These are phyloP conservation scores for Elsinoe arachidis DNA, from an alignment of 2,329 filamentous ascomycete species.

Conservation along the genomic window DNA sequence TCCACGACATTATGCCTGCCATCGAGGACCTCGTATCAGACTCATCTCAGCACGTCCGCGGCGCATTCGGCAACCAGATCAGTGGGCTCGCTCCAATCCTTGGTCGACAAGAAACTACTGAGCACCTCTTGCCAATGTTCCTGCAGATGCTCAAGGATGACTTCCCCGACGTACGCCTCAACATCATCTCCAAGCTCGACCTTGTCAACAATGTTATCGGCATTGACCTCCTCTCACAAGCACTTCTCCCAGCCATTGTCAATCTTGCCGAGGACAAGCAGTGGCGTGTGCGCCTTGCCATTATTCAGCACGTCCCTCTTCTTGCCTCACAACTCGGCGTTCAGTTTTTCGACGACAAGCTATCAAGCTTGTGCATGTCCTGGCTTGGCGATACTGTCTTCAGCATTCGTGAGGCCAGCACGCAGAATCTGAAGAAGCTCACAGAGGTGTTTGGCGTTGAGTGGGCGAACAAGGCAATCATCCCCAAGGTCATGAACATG, in stretches of 20 bases:
- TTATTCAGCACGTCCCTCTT: slow-evolving; percentile 98
- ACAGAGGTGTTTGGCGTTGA: slow-evolving; percentile 98
- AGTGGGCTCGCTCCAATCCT: slow-evolving; percentile 93
- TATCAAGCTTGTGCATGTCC: slow-evolving; percentile 91
- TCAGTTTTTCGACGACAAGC: slow-evolving; percentile 96
- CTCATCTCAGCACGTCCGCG: slow-evolving; percentile 91
- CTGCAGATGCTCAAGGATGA: slow-evolving; percentile 99
- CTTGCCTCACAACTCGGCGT: slow-evolving; percentile 92
- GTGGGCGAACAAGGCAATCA: slow-evolving; percentile 94
- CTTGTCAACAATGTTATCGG: slow-evolving; percentile 98
- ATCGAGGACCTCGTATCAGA: slow-evolving; percentile 95
- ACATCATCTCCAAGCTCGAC: slow-evolving; percentile 99
- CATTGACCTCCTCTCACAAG: slow-evolving; percentile 93
- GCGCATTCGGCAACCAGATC: slow-evolving; percentile 91
- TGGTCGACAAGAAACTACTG: slow-evolving; percentile 96
- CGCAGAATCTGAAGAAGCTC: slow-evolving; percentile 94
- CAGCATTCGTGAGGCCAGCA: slow-evolving; percentile 94
- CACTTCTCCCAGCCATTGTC: slow-evolving; percentile 91
- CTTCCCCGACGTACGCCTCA: slow-evolving; percentile 92
- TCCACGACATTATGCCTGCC: slow-evolving; percentile 93
- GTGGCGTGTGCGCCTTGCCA: slow-evolving; percentile 94
- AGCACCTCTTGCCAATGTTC: slow-evolving; percentile 97
- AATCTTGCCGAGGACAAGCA: slow-evolving; percentile 98
- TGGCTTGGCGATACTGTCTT: slow-evolving; percentile 98
- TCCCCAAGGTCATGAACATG: slow-evolving; percentile 98